A percentile compares a stretch with the other conserved stretches of the same genome.
Evolutionary conservation across 805 yeast genomes (phyloP).

Genomic region (Wickerhamomyces kurtzmanii): DNA sequence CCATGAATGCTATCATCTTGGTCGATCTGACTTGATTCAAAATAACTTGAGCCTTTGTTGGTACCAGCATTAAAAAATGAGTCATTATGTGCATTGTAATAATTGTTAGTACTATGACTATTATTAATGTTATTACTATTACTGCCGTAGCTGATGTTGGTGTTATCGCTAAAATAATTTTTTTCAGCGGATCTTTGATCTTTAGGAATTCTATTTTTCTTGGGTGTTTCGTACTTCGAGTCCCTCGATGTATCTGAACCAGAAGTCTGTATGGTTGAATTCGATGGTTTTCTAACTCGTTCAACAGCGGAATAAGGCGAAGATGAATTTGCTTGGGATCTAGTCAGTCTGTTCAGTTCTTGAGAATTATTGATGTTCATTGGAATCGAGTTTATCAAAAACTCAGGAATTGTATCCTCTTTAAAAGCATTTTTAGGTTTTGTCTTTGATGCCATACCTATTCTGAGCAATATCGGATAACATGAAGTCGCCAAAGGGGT

Average conservation of each 20-base stretch:
- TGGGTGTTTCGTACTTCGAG: not conserved
- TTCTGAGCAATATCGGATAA: too few species aligned
- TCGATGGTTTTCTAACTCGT: slow-evolving; percentile 8
- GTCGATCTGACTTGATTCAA: not conserved
- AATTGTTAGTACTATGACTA: slow-evolving; percentile 1
- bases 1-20: not conserved
- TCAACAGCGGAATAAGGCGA: slow-evolving; percentile 10
- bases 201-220: not conserved
- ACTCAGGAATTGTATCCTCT: slow-evolving; percentile 14
- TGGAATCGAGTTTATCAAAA: slow-evolving; percentile 10
- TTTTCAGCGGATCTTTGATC: too few species aligned
- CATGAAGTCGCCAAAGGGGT: too few species aligned
- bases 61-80: slow-evolving; percentile 11
- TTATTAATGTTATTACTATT: not conserved
- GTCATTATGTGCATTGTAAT: slow-evolving; percentile 5
- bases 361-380: slow-evolving; percentile 3
- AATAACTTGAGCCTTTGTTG: not conserved
- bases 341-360: slow-evolving; percentile 3
- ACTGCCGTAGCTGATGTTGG: not conserved
- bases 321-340: slow-evolving; percentile 4
- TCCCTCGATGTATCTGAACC: too few species aligned
- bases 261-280: slow-evolving; percentile 6
- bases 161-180: not conserved
- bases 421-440: too few species aligned
- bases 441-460: too few species aligned